Base-by-base conservation (phyloP, 108 stramenopile genomes). In the Skeletonema potamos region DNA sequence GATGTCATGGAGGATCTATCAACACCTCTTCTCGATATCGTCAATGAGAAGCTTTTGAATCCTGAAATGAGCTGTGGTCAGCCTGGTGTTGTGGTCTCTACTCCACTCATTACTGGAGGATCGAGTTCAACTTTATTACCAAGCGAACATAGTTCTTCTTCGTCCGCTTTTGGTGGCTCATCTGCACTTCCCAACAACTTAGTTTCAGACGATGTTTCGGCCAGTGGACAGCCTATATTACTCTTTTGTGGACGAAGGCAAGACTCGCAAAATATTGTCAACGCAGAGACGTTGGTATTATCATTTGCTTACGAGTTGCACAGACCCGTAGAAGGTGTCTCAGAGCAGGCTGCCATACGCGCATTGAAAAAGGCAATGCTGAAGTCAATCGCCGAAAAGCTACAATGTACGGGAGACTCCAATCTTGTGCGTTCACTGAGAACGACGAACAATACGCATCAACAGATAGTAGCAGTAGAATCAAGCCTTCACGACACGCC, bases 261-360 rank as follows among this genome's bases (percentile, higher is more conserved):
- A 27, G 60, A 28, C 22, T 62, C 61, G 1, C 62, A 27, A 3
- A 68, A 66, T 24, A 29, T 66, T 57, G 51, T 48, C 20, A 43
- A 69, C 13, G 24, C 68, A 33, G 64, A 73, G 39, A 30, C 68
- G 15, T 32, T 73, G 11, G 62, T 57, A 13, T 33, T 80, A 15
- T 58, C 54, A 5, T 80, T 69, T 60, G 54, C 41, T 18, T 80
- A 80, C 44, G 79, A 80, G 29, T 51, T 80, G 5, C 79, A 80
- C 56, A 56, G 79, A 36, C 63, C 55, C n/a, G 11, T 64, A 18
- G 51, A 59, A 20, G 58, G 44, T 6, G 44, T 57, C 8, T 44
- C 68, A 20, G 27, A 58, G 46, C 18, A 33, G 12, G 62, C 24
- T 36, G 68, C 66, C 24, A 68, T 73, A n/a, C n/a, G 27, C 37